Evolutionary conservation across 441 rosid species (phyloP).

Genomic region (Gossypium davidsonii): DNA sequence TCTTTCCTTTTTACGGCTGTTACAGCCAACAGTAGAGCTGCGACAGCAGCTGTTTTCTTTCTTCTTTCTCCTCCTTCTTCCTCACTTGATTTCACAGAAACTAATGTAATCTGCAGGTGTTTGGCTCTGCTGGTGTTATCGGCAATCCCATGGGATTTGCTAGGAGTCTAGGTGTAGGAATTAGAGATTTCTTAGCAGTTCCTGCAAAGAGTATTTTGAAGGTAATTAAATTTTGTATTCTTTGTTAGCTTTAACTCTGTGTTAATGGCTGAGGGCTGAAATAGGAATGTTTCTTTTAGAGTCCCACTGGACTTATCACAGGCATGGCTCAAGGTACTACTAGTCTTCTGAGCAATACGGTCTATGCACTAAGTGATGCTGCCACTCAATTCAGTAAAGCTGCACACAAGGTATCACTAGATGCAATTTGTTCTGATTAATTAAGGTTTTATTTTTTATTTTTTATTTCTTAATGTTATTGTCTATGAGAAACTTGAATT

Average conservation of each 20-base stretch:
- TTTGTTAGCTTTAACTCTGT: slow-evolving; percentile 7
- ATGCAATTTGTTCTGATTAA: slow-evolving; percentile 10
- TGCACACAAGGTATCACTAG: slow-evolving; percentile 79
- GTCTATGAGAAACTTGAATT: not conserved
- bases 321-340: slow-evolving; percentile 97
- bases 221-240: slow-evolving; percentile 32
- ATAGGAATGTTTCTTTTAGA: slow-evolving; percentile 38
- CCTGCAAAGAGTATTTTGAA: slow-evolving; percentile 77
- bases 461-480: not conserved
- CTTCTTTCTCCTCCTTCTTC: too few species aligned
- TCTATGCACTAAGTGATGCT: slow-evolving; percentile 91
- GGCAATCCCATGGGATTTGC: slow-evolving; percentile 99
- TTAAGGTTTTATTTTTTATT: not conserved
- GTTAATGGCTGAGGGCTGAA: slow-evolving; percentile 12
- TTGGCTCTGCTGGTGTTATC: slow-evolving; percentile 97
- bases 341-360: slow-evolving; percentile 87
- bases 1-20: too few species aligned
- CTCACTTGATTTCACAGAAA: too few species aligned
- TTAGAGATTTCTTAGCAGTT: slow-evolving; percentile 85
- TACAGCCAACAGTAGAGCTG: too few species aligned
- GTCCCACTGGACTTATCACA: slow-evolving; percentile 80
- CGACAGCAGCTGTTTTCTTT: too few species aligned
- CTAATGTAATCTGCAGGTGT: slow-evolving; percentile 48
- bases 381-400: slow-evolving; percentile 98
- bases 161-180: slow-evolving; percentile 88